Evolutionary conservation across 768 basidiomycete species (phyloP), one percentile per base, ranked within the genome.

Genomic region (Suillus luteus): DNA sequence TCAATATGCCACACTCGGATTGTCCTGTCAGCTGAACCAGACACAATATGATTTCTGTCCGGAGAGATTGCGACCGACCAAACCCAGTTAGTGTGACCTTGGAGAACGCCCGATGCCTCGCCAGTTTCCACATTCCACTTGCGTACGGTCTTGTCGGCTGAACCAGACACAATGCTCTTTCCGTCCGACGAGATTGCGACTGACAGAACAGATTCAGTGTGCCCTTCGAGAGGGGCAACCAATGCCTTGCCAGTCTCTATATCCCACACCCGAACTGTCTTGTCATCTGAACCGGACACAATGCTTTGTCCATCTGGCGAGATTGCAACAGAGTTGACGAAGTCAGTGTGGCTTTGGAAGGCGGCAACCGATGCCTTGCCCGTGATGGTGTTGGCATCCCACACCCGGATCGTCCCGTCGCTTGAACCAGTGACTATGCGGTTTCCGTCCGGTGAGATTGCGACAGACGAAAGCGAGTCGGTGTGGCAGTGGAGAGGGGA

Each of bases 131-230:
- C 44, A 44, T 44, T 10, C 44, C 44, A 44, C 44, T n/a, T n/a
- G 44, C 3, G 11, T 9, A 24, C 24, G 22, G 22, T 48, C 22
- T 6, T 2, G 3, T 67, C 67, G 0, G 0, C 22, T n/a, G 66
- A 64, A 54, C 55, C 61, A 27, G 66, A 67, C 24, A 64, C 62
- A 22, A 67, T 44, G 22, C 37, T 0, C 8, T 6, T 27, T 17
- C 60, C 31, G 1, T 61, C 60, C 10, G 10, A 2, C 3, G 31
- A 61, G n/a, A 61, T 31, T 31, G 38, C 51, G 2, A 54, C 22
- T 48, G 46, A 48, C 11, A 11, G 11, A 48, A 22, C 46, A 22
- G 11, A 48, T 5, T 0, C 1, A 3, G 22, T 14, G 46, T 48
- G 22, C 2, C 46, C 11, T 22, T 12, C 0, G 5, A 48, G 46